These are phyloP conservation scores for Cutaneotrichosporon mucoides DNA, from an alignment of 1,284 basidiomycete species.

Conservation along the genomic window DNA sequence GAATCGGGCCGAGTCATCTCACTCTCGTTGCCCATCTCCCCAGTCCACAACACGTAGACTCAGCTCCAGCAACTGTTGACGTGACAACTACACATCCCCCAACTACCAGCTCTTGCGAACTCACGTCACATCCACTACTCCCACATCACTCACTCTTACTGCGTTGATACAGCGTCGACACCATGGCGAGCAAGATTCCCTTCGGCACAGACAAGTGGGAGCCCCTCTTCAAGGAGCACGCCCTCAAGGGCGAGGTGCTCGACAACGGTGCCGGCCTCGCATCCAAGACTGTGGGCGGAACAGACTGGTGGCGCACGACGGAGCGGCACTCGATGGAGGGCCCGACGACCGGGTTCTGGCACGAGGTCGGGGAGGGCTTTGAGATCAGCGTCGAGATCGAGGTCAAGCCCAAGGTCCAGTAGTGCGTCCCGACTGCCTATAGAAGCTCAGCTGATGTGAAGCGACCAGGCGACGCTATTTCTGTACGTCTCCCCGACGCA, in stretches of 20 bases:
- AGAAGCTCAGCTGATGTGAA: slow-evolving; percentile 7
- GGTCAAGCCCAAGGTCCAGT: slow-evolving; percentile 16
- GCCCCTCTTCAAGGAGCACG: neutral
- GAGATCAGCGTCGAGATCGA: slow-evolving; percentile 26
- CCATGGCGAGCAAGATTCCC: slow-evolving; percentile 3
- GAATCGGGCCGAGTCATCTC: too few relatives aligned
- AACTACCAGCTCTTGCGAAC: too few relatives aligned
- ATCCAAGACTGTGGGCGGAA: slow-evolving; percentile 11
- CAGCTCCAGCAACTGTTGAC: too few relatives aligned
- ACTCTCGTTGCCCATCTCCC: too few relatives aligned
- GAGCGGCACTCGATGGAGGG: slow-evolving; percentile 22
- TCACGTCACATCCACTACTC: too few relatives aligned
- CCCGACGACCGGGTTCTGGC: slow-evolving; percentile 20
- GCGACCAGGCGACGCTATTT: slow-evolving; percentile 33
- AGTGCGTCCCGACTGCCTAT: slow-evolving; percentile 20
- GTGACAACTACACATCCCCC: too few relatives aligned
- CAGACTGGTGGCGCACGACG: slow-evolving; percentile 34
- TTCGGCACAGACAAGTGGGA: slow-evolving; percentile 11
- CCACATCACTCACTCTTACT: too few relatives aligned
- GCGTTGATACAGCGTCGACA: neutral
- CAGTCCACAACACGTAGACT: too few relatives aligned
- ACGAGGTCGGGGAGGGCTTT: slow-evolving; percentile 17
- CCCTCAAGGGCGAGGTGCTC: slow-evolving; percentile 3
- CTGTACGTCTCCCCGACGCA: slow-evolving; percentile 21
- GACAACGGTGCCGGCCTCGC: slow-evolving; percentile 7